Evolutionary conservation across 306 rosid genomes (phyloP).

Genomic region (Acacia melanoxylon): DNA sequence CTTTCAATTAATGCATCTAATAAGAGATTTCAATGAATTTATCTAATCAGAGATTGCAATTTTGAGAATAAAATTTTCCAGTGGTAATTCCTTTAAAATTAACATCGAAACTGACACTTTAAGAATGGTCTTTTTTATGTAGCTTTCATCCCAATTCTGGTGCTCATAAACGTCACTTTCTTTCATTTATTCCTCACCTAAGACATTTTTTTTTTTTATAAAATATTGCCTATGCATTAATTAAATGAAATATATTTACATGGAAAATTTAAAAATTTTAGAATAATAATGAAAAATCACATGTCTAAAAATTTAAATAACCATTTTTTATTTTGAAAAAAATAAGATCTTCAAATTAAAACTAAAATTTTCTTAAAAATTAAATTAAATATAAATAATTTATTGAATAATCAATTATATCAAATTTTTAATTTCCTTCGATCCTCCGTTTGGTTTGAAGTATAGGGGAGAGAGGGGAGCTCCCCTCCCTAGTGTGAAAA

Average conservation of each 20-base stretch:
- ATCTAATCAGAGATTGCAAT: no score
- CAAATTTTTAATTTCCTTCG: no score
- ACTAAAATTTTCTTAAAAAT: background rate
- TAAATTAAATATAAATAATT: background rate
- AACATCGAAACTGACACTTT: background rate
- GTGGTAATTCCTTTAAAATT: background rate
- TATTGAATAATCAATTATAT: no score
- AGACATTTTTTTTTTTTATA: background rate
- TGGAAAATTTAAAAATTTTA: background rate
- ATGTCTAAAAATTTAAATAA: background rate
- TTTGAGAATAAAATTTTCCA: background rate
- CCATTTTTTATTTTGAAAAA: no score
- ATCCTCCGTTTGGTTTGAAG: no score
- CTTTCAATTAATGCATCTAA: no score
- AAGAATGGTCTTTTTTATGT: background rate
- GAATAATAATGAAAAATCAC: background rate
- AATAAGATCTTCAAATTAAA: background rate
- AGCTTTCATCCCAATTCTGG: background rate
- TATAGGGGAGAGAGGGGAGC: no score
- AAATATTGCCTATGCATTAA: background rate
- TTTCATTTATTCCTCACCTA: constrained; percentile 11
- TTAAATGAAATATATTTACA: background rate
- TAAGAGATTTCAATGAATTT: no score
- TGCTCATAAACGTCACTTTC: constrained; percentile 35
- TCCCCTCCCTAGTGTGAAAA: no score